phyloP scores from a whole-genome alignment of 495 filamentous ascomycete species.

The Xylaria grammica region DNA sequence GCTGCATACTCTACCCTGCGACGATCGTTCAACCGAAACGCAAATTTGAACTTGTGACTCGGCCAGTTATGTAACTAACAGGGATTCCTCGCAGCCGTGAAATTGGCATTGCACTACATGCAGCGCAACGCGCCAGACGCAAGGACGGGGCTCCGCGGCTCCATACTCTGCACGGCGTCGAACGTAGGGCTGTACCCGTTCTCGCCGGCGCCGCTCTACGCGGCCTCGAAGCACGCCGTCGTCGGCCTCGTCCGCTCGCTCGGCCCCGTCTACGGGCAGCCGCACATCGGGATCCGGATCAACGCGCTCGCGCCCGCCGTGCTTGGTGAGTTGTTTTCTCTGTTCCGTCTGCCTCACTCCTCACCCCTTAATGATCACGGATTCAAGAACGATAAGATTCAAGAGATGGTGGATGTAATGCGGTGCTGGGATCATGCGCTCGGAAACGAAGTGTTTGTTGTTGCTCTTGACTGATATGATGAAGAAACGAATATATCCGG shows the following conservation, averaged over 20 bases:
- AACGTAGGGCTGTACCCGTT: conserved; percentile 63
- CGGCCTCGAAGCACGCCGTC: conserved; percentile 56
- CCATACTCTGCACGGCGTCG: conserved; percentile 61
- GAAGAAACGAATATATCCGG: conserved; percentile 50
- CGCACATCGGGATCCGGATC: conserved; percentile 51
- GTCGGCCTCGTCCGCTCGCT: conserved; percentile 58
- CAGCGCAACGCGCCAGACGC: conserved; percentile 45
- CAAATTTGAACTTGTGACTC: too few species aligned
- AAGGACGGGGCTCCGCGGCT: conserved; percentile 41
- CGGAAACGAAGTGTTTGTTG: too few species aligned
- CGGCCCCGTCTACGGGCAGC: conserved; percentile 39
- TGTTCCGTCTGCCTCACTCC: conserved; percentile 5
- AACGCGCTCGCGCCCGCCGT: conserved; percentile 61
- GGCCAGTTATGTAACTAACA: too few species aligned
- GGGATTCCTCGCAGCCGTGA: conserved; percentile 45
- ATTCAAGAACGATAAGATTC: conserved; percentile 19
- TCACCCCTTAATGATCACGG: neutral
- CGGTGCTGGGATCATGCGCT: neutral
- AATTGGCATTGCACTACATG: conserved; percentile 59
- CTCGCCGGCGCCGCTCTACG: conserved; percentile 60
- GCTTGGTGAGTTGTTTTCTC: conserved; percentile 42
- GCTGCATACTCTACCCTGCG: too few species aligned
- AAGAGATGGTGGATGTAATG: neutral
- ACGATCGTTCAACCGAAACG: too few species aligned
- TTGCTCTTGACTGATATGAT: neutral